Base-by-base conservation (phyloP, 352 stramenopile species). In the Globisporangium apiculatum region DNA sequence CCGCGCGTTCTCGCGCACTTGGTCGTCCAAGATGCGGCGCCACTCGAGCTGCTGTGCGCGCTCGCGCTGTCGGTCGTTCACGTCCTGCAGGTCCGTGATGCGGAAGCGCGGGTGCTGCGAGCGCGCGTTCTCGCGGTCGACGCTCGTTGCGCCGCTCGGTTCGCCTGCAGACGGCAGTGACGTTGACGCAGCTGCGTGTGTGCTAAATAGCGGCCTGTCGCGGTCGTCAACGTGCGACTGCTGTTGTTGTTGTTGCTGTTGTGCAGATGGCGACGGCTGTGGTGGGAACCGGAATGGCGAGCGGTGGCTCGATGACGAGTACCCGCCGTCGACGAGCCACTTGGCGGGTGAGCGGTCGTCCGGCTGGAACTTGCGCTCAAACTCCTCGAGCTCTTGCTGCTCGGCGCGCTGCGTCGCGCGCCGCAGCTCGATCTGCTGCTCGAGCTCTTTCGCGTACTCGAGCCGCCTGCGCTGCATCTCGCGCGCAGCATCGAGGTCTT, bases 41-140 rank as follows among this genome's bases (percentile, higher is more conserved):
- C 78, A 89, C 58, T 89, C 78, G 52, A 92, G 66, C 57, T 89
- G 74, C 57, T 88, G 78, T 12, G 75, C 73, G 45, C 77, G 76
- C 59, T 89, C 82, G 0, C 75, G 64, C 50, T 85, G 57, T 7
- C 82, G 72, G 10, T 89, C 66, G n/a, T 65, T 77, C 14, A 74
- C 53, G n/a, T 76, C 66, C 36, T 69, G 66, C 54, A 85, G 63
- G 53, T 89, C 79, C 0, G 61, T 82, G 24, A 87, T 71, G 17
- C 78, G 76, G 51, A 90, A 89, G 17, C 79, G 82, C 58, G 64
- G 62, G 48, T 65, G 69, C 9, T 40, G 62, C 66, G 14, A 62
- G 66, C 18, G 64, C 54, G 37, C 61, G n/a, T 41, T 41, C 14
- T 48, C 51, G 52, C 40, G 53, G 7, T 43, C 45, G 8, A 48